phyloP scores from a whole-genome alignment of 371 early-diverging fungal species.

The Rhizopus microsporus region DNA sequence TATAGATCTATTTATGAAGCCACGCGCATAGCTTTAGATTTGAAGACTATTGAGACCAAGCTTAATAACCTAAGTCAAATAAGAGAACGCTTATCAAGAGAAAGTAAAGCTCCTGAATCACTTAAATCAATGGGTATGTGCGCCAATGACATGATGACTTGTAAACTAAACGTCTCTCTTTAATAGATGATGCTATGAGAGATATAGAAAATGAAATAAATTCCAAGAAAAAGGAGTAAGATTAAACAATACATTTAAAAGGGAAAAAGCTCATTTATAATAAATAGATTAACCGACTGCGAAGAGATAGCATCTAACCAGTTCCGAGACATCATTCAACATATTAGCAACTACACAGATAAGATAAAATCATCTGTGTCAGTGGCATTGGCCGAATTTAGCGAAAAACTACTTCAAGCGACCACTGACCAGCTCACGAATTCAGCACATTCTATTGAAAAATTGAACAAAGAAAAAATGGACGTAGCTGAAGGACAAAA shows the following conservation, averaged over 20 bases:
- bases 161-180: background rate
- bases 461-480: background rate
- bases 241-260: background rate
- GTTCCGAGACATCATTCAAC: conserved; percentile 1
- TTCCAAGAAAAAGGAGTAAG: conserved; percentile 8
- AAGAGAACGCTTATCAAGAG: background rate
- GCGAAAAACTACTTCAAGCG: background rate
- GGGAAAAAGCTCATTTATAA: background rate
- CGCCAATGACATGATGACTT: background rate
- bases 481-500: background rate
- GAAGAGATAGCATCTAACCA: conserved; percentile 5
- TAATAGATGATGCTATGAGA: conserved; percentile 4
- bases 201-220: conserved; percentile 4
- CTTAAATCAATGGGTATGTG: conserved; percentile 8
- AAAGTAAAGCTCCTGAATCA: background rate
- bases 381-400: conserved; percentile 1
- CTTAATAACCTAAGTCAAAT: background rate
- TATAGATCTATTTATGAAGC: conserved; percentile 15
- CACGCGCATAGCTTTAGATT: conserved; percentile 10
- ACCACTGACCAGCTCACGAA: background rate
- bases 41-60: conserved; percentile 6
- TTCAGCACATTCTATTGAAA: background rate
- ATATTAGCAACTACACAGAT: background rate
- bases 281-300: conserved; percentile 1
- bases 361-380: background rate